Evolutionary conservation across 768 basidiomycete species (phyloP), one percentile per base, ranked within the genome.

Genomic region (Panaeolus papilionaceus): DNA sequence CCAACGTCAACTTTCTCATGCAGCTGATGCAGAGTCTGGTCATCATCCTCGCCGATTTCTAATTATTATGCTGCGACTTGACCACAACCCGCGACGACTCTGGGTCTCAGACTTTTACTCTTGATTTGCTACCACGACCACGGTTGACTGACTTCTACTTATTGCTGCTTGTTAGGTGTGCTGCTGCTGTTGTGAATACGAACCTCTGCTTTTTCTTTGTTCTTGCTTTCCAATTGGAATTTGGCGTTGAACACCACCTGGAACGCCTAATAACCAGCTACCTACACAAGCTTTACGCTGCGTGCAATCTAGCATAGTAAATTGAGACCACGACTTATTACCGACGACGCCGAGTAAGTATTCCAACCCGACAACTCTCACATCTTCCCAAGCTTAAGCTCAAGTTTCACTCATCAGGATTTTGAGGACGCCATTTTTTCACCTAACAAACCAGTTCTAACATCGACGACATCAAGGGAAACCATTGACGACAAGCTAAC

Each of bases 51-150:
- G 9, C 20, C 38, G 33, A 62, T 38, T 38, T 38, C 61, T 10
- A 62, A 23, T 23, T 62, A 62, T 20, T 16, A 62, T 38, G 61
- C 38, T 62, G n/a, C 61, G 14, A 62, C 40, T 42, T 38, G 61
- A 62, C 61, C 38, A 62, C 61, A 7, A 62, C 28, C 61, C 4
- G 20, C 33, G 18, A 23, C n/a, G n/a, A 62, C 28, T n/a, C 37
- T 62, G 26, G 26, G 33, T 49, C 37, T 44, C 20, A 49, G 61
- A 63, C 45, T 23, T 62, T 63, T 33, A 39, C 38, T 18, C 47
- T 49, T 49, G 16, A 4, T 10, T 49, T 49, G 20, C 47, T 20
- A 49, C 20, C 47, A 49, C 47, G 9, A 10, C 40, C 40, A 42
- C 10, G 14, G 11, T 44, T 44, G 42, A 18, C 11, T 12, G 20